Conservation (phyloP, 139 green algal genomes). For the Chlorella sp. region DNA sequence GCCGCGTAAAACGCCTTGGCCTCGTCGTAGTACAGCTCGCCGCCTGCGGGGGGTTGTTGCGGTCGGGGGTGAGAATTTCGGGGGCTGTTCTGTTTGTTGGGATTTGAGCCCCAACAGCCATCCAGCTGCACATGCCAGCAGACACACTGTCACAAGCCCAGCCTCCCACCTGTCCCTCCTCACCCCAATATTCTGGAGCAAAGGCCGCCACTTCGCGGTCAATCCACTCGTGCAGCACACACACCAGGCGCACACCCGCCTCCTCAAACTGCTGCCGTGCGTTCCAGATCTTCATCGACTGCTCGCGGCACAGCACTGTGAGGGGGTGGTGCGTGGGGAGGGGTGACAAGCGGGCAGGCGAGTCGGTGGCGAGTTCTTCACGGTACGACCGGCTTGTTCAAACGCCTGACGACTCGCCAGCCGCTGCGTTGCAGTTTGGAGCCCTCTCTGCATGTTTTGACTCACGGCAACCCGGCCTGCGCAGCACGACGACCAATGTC, state of each 20-base stretch:
- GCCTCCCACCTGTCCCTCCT: neutral
- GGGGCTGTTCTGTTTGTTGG: too few species aligned
- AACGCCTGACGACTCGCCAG: too few species aligned
- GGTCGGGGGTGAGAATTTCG: too few species aligned
- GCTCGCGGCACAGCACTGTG: conserved; percentile 45
- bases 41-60: conserved; percentile 5
- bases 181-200: conserved; percentile 40
- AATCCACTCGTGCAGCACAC: conserved; percentile 48
- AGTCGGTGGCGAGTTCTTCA: too few species aligned
- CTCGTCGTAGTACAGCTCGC: conserved; percentile 47
- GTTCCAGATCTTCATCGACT: conserved; percentile 39
- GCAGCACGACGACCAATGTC: conserved; percentile 28
- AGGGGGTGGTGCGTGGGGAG: neutral
- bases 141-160: too few species aligned
- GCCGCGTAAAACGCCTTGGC: conserved; percentile 42
- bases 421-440: too few species aligned
- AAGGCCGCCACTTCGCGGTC: conserved; percentile 44
- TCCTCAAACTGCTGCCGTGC: conserved; percentile 28
- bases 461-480: conserved; percentile 46
- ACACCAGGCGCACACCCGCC: conserved; percentile 34
- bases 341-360: neutral
- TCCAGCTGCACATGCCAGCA: too few species aligned
- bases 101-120: too few species aligned
- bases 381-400: too few species aligned
- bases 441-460: too few species aligned